Percentiles rank a stretch among this genome's conserved stretches.
phyloP scores from a whole-genome alignment of 441 rosid species.

The Adansonia madagascariensis region DNA sequence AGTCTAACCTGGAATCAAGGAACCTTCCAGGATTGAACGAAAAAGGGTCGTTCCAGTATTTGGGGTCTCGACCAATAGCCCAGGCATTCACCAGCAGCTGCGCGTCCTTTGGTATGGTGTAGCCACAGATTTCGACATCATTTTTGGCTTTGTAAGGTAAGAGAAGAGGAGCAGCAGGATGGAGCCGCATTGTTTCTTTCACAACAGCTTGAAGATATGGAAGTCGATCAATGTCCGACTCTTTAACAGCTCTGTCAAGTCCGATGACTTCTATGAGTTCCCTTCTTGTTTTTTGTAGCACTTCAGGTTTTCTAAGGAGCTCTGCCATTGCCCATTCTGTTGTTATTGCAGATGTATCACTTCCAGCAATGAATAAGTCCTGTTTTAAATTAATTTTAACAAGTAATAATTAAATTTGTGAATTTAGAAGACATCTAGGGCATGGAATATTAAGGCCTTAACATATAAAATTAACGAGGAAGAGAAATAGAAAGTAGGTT shows the following conservation, averaged over 20 bases:
- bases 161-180: constrained; percentile 29
- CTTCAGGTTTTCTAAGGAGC: constrained; percentile 20
- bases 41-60: constrained; percentile 18
- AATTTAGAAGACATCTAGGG: not conserved
- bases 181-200: constrained; percentile 30
- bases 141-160: constrained; percentile 28
- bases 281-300: not conserved
- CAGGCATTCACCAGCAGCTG: constrained; percentile 29
- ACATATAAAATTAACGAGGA: too few relatives aligned
- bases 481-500: too few relatives aligned
- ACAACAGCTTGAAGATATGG: constrained; percentile 25
- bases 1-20: constrained; percentile 15
- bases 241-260: constrained; percentile 5
- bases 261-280: constrained; percentile 22
- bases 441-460: not conserved
- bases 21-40: constrained; percentile 25
- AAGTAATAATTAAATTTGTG: not conserved
- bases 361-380: constrained; percentile 33
- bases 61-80: constrained; percentile 28
- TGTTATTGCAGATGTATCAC: constrained; percentile 33
- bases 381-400: not conserved
- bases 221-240: constrained; percentile 23
- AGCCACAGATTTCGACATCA: constrained; percentile 9
- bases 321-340: constrained; percentile 34
- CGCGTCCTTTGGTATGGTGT: constrained; percentile 21